Evolutionary conservation across 306 rosid genomes (phyloP).

Genomic region (Cajanus cajan): DNA sequence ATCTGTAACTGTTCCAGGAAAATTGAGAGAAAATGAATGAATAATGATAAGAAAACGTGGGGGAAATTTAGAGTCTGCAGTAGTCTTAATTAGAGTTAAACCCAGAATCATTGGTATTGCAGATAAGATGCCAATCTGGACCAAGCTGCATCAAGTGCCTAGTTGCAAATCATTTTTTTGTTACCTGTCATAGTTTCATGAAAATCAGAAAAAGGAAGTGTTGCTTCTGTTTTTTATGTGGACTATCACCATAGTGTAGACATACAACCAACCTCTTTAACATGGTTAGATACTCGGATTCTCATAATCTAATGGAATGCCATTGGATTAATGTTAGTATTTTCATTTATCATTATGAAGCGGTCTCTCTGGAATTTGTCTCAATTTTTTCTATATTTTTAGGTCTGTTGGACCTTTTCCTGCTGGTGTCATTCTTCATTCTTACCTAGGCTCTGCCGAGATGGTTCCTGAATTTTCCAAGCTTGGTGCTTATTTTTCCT

Average conservation of each 20-base stretch:
- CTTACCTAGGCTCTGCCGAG: slow-evolving; percentile 89
- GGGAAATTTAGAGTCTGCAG: neutral
- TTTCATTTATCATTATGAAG: slow-evolving; percentile 10
- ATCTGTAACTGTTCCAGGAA: neutral
- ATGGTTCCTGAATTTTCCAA: slow-evolving; percentile 85
- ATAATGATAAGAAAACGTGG: neutral
- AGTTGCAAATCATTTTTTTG: neutral
- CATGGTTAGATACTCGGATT: neutral
- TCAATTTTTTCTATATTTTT: slow-evolving; percentile 26
- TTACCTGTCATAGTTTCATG: neutral
- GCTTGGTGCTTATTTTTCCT: slow-evolving; percentile 86
- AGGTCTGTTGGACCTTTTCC: slow-evolving; percentile 89
- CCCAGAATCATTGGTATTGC: neutral
- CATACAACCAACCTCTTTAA: neutral
- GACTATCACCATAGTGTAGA: neutral
- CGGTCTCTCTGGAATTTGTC: neutral
- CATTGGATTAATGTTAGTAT: neutral
- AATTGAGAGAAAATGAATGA: neutral
- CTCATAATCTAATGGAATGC: slow-evolving; percentile 5
- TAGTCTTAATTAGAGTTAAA: neutral
- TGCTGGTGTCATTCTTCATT: slow-evolving; percentile 88
- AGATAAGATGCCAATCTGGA: neutral
- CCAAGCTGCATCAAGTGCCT: neutral
- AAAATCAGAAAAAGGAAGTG: neutral
- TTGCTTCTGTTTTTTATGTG: neutral